Evolutionary conservation across 2,329 filamentous ascomycete genomes (phyloP), one percentile per base, ranked within the genome.

Genomic region (Rutstroemia sp.): DNA sequence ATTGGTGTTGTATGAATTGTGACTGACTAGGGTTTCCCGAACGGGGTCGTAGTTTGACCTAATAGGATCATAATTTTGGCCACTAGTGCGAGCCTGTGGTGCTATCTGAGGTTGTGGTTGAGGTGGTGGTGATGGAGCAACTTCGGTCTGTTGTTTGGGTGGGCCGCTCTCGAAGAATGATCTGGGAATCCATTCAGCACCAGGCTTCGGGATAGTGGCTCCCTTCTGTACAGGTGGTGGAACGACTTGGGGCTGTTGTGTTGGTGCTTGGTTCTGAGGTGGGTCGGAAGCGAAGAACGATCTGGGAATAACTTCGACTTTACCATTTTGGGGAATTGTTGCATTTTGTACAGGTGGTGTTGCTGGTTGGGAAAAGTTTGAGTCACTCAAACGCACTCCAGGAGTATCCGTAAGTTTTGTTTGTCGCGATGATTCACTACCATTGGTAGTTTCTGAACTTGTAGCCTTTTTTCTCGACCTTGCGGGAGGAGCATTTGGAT

Each of bases 51-150:
- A 86, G 61, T 80, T 84, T n/a, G 87, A 81, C 48, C 92, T 83
- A 61, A 96, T 91, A 0, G 92, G 92, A 70, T 96, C 92, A 73
- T 94, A 96, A 65, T 87, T 89, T 67, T 90, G 88, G 45, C 90
- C 87, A 66, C 87, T 88, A 14, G 86, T 84, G 50, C 86, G 75
- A 50, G 75, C 73, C 12, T 25, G 34, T 25, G 34, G 17, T 14
- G 8, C 34, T 30, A 27, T 46, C 55, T 52, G 59, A 3, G 46
- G 44, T 53, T 51, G 49, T 6, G 45, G 21, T 52, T 54, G 57
- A 51, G 50, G 56, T 25, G 58, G 44, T 16, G 3, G 45, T 49
- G 25, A 23, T 30, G 25, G 52, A 45, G 51, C 42, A 36, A 52
- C 45, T 44, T 48, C 42, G 16, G 56, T 30, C 10, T 34, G 30